Evolutionary conservation across 23 red algal genomes (phyloP), one percentile per base, ranked within the genome.

Genomic region (Pyropia haitanensis): DNA sequence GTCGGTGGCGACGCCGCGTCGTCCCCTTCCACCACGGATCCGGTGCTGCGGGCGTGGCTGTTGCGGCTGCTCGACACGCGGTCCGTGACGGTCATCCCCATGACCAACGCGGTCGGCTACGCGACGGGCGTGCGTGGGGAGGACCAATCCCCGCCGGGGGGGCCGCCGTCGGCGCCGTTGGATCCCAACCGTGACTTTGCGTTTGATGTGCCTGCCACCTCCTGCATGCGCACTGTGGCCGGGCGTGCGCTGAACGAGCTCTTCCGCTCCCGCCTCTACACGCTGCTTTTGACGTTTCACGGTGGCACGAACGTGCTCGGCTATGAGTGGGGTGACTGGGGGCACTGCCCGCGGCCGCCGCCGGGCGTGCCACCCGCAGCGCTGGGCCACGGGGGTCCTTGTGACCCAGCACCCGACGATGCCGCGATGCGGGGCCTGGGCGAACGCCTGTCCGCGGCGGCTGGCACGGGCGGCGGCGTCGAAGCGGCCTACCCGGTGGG

Each of bases 171-270:
- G 18, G 39, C 19, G 13, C 27, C 52, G 14, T 51, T 90, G 19
- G 93, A 97, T 50, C 83, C 93, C 17, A 97, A 97, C 54, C 56
- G 93, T 18, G 93, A 97, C 61, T 97, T 97, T 90, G 77, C 85
- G 21, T 97, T 84, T 74, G 70, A 90, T 78, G 85, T 91, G 54
- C 13, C 69, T 28, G 53, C 84, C 12, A 33, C 49, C n/a, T 14
- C 49, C 2, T 97, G 93, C 71, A 86, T 97, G 93, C 73, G 49
- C 15, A 97, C 84, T 7, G 71, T 97, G 6, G 85, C 93, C 14
- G 85, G 75, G 34, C 81, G 85, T 21, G 64, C 85, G 1, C 55
- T 97, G 2, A 84, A 97, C 59, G 83, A 89, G 52, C 79, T 97
- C 20, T 88, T 90, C 29, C 80, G 78, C 0, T 61, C 62, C 25